phyloP scores from a whole-genome alignment of 2,329 filamentous ascomycete species.

The Herpotrichia juniperi region DNA sequence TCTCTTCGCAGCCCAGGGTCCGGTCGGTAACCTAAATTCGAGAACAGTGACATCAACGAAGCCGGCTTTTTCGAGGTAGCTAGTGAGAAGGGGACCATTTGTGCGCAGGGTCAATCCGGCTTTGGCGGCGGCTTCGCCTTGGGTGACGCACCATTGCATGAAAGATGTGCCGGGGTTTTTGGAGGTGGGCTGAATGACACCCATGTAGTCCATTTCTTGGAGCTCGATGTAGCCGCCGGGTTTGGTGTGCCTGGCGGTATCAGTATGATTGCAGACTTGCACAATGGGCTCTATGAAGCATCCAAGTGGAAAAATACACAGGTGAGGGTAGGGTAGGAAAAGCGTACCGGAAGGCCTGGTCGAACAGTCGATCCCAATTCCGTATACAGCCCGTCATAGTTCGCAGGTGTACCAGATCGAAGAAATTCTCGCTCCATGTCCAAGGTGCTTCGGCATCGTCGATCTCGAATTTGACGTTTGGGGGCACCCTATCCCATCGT shows the following conservation, averaged over 20 bases:
- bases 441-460: conserved; percentile 36
- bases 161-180: conserved; percentile 22
- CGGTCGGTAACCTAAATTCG: conserved; percentile 29
- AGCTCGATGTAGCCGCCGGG: conserved; percentile 36
- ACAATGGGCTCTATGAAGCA: too few relatives aligned
- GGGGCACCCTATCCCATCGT: conserved; percentile 17
- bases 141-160: conserved; percentile 24
- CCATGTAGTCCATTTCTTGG: conserved; percentile 34
- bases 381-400: conserved; percentile 21
- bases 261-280: background rate
- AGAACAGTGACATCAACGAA: conserved; percentile 24
- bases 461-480: conserved; percentile 34
- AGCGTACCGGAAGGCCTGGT: conserved; percentile 5
- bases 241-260: conserved; percentile 14
- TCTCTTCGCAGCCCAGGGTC: conserved; percentile 26
- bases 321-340: background rate
- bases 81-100: conserved; percentile 10
- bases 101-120: conserved; percentile 26
- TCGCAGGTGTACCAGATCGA: conserved; percentile 19
- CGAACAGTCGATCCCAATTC: conserved; percentile 16
- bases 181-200: conserved; percentile 26
- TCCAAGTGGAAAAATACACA: background rate
- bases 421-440: conserved; percentile 24
- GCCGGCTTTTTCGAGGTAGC: conserved; percentile 20
- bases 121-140: conserved; percentile 27